These are phyloP conservation scores for Hypoxylon sp. DNA, from an alignment of 2,329 filamentous ascomycete genomes.

Conservation along the genomic window DNA sequence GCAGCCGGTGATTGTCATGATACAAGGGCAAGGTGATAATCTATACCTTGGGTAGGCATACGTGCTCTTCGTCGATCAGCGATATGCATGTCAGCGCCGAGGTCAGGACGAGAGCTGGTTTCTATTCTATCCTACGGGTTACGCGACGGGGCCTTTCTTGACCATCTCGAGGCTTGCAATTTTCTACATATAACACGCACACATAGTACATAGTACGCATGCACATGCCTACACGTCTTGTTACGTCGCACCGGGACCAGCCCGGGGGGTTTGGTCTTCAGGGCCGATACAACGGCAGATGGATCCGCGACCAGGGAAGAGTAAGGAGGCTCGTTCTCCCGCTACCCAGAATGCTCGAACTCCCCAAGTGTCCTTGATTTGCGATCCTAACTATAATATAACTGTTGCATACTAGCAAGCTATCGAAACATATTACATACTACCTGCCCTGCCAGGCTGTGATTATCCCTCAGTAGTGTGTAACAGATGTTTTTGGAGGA, in stretches of 20 bases:
- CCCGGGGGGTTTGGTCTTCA: neutral
- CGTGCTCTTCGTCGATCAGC: conserved; percentile 10
- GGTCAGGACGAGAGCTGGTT: conserved; percentile 7
- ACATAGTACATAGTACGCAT: too few species aligned
- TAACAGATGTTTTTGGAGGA: neutral
- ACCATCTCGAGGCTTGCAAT: too few species aligned
- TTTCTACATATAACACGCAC: too few species aligned
- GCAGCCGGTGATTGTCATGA: neutral
- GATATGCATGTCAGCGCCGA: conserved; percentile 22
- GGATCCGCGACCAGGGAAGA: neutral
- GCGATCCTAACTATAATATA: neutral
- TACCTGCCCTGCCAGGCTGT: neutral
- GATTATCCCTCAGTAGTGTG: conserved; percentile 1
- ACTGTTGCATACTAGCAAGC: conserved; percentile 1
- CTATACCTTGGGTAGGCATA: conserved; percentile 15
- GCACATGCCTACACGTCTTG: conserved; percentile 7
- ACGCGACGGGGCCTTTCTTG: too few species aligned
- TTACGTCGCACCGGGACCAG: conserved; percentile 10
- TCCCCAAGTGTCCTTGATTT: conserved; percentile 11
- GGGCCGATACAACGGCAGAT: conserved; percentile 8
- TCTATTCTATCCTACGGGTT: neutral
- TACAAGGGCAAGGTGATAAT: neutral
- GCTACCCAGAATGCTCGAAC: conserved; percentile 2
- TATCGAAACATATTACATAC: too few species aligned
- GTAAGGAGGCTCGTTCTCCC: neutral